phyloP scores from a whole-genome alignment of 2,329 filamentous ascomycete species.

The Beauveria sp. region DNA sequence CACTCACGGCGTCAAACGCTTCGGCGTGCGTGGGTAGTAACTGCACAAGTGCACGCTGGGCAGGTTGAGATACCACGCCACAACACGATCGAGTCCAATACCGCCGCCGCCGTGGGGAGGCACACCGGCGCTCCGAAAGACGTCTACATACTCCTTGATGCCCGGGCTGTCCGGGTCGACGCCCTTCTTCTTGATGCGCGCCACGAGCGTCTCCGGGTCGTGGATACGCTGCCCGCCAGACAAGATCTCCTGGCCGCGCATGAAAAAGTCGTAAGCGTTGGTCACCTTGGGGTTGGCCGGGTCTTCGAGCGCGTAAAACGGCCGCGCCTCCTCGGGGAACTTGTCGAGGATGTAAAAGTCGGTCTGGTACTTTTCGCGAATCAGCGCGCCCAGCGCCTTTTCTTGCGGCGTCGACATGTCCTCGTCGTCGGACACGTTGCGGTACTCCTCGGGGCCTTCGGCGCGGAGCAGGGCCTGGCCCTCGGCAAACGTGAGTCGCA shows the following conservation, averaged over 20 bases:
- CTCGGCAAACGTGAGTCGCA: constrained; percentile 70
- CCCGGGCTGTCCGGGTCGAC: constrained; percentile 65
- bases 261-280: constrained; percentile 74
- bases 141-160: constrained; percentile 87
- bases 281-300: constrained; percentile 57
- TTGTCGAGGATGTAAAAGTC: constrained; percentile 98
- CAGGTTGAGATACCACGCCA: constrained; percentile 56
- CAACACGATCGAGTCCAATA: constrained; percentile 82
- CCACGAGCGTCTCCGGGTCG: constrained; percentile 65
- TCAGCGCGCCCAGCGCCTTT: constrained; percentile 79
- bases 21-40: constrained; percentile 54
- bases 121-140: constrained; percentile 71
- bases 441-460: constrained; percentile 59
- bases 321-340: constrained; percentile 81
- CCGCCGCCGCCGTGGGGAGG: constrained; percentile 88
- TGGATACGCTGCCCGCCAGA: constrained; percentile 91
- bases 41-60: constrained; percentile 51
- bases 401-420: constrained; percentile 77
- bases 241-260: constrained; percentile 87
- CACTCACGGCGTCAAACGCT: constrained; percentile 45
- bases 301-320: constrained; percentile 87
- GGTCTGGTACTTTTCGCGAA: constrained; percentile 82
- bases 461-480: constrained; percentile 70
- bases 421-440: constrained; percentile 65
- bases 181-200: constrained; percentile 69